Conservation (phyloP, 257 asterid genomes). For the Eustoma russellianum region DNA sequence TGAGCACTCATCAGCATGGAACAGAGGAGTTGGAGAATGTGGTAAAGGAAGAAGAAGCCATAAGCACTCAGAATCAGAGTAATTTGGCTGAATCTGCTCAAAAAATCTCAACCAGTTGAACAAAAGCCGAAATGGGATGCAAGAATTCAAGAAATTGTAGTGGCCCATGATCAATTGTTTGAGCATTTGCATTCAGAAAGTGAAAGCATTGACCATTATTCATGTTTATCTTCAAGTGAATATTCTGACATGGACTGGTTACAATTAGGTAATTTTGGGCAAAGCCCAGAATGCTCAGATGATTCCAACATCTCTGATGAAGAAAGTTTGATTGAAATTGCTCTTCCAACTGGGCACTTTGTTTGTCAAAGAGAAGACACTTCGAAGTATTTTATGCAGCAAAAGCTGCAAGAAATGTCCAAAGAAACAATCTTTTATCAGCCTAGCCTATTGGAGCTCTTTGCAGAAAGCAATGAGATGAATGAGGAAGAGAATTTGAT, state of each 20-base stretch:
- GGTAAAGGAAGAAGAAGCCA: conserved; percentile 1
- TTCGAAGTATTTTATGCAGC: conserved; percentile 23
- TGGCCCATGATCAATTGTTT: conserved; percentile 1
- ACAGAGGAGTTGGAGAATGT: background rate
- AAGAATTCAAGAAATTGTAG: conserved; percentile 6
- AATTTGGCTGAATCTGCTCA: background rate
- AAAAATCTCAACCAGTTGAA: background rate
- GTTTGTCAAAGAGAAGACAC: conserved; percentile 20
- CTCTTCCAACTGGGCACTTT: conserved; percentile 61
- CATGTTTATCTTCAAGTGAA: conserved; percentile 50
- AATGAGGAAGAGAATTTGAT: conserved; percentile 76
- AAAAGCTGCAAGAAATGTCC: conserved; percentile 19
- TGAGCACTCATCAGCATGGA: background rate
- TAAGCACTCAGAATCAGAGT: too few relatives aligned
- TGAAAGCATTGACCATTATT: conserved; percentile 46
- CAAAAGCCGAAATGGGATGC: background rate
- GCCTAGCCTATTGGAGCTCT: conserved; percentile 22
- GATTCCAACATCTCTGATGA: conserved; percentile 58
- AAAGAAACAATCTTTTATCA: conserved; percentile 22
- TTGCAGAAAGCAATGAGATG: conserved; percentile 37
- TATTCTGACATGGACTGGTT: conserved; percentile 50
- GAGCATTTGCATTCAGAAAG: conserved; percentile 46
- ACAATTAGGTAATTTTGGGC: conserved; percentile 19
- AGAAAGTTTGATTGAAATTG: conserved; percentile 71
- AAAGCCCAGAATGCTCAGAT: conserved; percentile 40